Base-by-base conservation (phyloP, 2,329 filamentous ascomycete genomes). In the Ustulina deusta region DNA sequence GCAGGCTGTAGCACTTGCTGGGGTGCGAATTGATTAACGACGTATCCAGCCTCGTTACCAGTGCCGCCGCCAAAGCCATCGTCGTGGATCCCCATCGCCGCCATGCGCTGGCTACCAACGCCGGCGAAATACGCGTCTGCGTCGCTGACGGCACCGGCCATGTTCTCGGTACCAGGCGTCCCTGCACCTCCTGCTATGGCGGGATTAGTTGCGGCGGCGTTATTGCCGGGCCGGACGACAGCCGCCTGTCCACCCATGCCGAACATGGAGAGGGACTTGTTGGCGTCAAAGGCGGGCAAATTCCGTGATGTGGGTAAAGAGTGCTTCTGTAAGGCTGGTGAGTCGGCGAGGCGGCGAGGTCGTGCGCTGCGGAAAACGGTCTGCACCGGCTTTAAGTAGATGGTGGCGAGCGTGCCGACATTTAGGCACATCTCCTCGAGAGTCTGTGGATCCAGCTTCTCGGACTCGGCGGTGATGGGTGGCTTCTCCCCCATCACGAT, bases 401-500 rank as follows among this genome's bases (percentile, higher is more conserved):
- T 95, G 0, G 96, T 99, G 3, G 96, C 96, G 3, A 99, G 86
- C 0, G 96, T 98, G 72, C 96, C 96, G 52, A 99, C 94, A 74
- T 95, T 97, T 67, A 99, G 87, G 77, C 96, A 98, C 88, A 99
- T 95, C 79, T 99, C 96, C 81, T 99, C 96, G 7, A 99, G 86
- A 0, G 96, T 99, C 52, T 87, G 86, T 0, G 94, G 91, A 77
- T 99, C 96, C 2, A 99, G 87, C 72, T 95, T 95, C 81, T 99
- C 96, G 32, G 93, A 94, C 80, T 99, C 96, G 38, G 96, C 95
- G 1, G 94, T 97, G 79, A 99, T 98, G 7, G 95, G 88, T 6
- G 96, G 96, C 79, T 99, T 99, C 73, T 97, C 92, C 67, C 96
- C 95, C 95, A 99, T 98, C 72, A 99, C 94, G 59, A 99, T 89